phyloP scores from a whole-genome alignment of 1,284 basidiomycete species.

The Cryptococcus sp. region DNA sequence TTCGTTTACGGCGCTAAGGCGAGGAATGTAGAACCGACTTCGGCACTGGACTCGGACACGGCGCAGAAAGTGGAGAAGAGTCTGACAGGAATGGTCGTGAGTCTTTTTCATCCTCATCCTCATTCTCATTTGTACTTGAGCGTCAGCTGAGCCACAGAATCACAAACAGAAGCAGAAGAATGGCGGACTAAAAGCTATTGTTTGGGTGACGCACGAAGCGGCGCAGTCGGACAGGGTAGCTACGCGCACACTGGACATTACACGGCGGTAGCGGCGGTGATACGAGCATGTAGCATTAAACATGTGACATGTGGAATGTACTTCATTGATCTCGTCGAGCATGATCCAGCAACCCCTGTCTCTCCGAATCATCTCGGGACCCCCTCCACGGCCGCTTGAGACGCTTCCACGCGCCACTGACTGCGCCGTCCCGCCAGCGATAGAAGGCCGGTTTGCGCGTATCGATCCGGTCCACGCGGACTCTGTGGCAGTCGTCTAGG shows the following conservation, averaged over 20 bases:
- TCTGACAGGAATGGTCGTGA: constrained; percentile 47
- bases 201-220: constrained; percentile 83
- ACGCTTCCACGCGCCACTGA: constrained; percentile 34
- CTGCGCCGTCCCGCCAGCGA: constrained; percentile 52
- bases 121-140: too few relatives aligned
- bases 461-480: constrained; percentile 69
- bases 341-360: too few relatives aligned
- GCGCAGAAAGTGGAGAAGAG: constrained; percentile 66
- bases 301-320: too few relatives aligned
- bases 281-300: too few relatives aligned
- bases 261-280: neutral
- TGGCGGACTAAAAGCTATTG: constrained; percentile 62
- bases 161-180: constrained; percentile 45
- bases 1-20: too few relatives aligned
- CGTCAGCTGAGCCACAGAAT: too few relatives aligned
- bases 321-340: too few relatives aligned
- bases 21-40: constrained; percentile 69
- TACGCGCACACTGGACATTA: constrained; percentile 55
- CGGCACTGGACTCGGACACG: constrained; percentile 70
- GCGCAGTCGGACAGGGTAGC: constrained; percentile 74
- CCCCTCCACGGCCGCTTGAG: constrained; percentile 17
- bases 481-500: constrained; percentile 68
- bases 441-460: constrained; percentile 58
- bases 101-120: too few relatives aligned
- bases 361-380: too few relatives aligned